Conservation (phyloP, 148 eudicot genomes). For the Amaranthus hypochondriacus region DNA sequence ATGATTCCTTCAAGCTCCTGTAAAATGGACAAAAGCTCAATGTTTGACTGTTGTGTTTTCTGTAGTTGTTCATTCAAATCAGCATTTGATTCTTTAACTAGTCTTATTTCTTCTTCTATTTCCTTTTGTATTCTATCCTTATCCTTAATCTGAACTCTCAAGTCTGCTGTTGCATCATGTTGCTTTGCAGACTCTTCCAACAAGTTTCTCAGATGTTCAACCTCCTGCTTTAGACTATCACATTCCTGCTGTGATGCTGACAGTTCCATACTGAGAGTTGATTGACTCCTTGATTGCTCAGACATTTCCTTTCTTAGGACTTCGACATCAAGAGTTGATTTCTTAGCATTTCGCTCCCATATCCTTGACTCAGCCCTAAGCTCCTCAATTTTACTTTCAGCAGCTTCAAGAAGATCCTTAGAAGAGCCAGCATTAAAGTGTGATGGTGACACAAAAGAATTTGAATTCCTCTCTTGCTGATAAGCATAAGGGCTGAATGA, state of each 20-base stretch:
- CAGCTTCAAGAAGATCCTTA: slow-evolving; percentile 61
- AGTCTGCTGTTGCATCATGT: slow-evolving; percentile 27
- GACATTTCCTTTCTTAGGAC: slow-evolving; percentile 47
- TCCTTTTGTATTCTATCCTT: slow-evolving; percentile 42
- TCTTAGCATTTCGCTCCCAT: slow-evolving; percentile 83
- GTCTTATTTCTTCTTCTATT: slow-evolving; percentile 63
- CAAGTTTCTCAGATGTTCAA: slow-evolving; percentile 40
- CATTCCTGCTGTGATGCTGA: slow-evolving; percentile 54
- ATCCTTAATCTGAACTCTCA: slow-evolving; percentile 34
- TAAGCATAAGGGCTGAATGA: slow-evolving; percentile 23
- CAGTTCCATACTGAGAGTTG: slow-evolving; percentile 57
- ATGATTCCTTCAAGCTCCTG: slow-evolving; percentile 80
- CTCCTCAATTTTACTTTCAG: slow-evolving; percentile 67
- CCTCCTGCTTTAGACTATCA: slow-evolving; percentile 53
- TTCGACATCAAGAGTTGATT: slow-evolving; percentile 58
- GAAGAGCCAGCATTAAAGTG: slow-evolving; percentile 43
- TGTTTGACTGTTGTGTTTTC: slow-evolving; percentile 76
- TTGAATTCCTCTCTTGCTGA: slow-evolving; percentile 32
- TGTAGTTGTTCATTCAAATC: slow-evolving; percentile 56
- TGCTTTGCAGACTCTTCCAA: slow-evolving; percentile 40
- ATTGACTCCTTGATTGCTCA: slow-evolving; percentile 54
- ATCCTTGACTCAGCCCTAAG: slow-evolving; percentile 62
- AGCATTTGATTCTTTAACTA: slow-evolving; percentile 53
- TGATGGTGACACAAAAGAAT: slow-evolving; percentile 31
- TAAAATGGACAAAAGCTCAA: slow-evolving; percentile 75